These are phyloP conservation scores for Lomentospora prolificans DNA, from an alignment of 2,329 filamentous ascomycete species.

Conservation along the genomic window DNA sequence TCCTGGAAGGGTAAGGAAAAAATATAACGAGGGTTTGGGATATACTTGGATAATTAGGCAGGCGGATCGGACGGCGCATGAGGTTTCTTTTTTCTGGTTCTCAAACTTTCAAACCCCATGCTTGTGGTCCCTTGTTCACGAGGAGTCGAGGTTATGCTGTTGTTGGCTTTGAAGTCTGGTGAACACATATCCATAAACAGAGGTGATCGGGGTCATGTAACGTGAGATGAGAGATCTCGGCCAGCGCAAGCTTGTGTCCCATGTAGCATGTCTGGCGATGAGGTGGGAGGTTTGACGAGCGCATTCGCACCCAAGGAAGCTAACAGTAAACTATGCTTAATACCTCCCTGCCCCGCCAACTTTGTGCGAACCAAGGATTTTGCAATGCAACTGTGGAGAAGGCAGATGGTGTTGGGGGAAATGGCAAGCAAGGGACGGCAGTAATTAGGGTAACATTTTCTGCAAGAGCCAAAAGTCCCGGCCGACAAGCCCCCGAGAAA, in stretches of 20 bases:
- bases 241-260: no score
- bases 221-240: not conserved
- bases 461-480: constrained; percentile 3
- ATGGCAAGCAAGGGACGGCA: no score
- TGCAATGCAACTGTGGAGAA: not conserved
- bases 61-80: not conserved
- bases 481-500: not conserved
- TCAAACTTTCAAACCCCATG: not conserved
- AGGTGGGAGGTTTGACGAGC: not conserved
- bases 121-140: not conserved
- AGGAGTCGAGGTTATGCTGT: no score
- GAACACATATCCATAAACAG: not conserved
- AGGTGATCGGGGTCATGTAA: not conserved
- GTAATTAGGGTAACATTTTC: no score
- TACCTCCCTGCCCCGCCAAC: no score
- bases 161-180: not conserved
- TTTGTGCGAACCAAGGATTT: not conserved
- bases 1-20: not conserved
- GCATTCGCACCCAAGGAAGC: not conserved
- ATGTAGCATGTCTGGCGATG: not conserved
- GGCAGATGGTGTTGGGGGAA: not conserved
- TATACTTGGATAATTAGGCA: not conserved
- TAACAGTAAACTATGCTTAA: no score
- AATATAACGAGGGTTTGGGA: not conserved
- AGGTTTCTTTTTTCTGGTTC: not conserved